phyloP scores from a whole-genome alignment of 2,329 filamentous ascomycete species.

The Fusarium pilosicola region DNA sequence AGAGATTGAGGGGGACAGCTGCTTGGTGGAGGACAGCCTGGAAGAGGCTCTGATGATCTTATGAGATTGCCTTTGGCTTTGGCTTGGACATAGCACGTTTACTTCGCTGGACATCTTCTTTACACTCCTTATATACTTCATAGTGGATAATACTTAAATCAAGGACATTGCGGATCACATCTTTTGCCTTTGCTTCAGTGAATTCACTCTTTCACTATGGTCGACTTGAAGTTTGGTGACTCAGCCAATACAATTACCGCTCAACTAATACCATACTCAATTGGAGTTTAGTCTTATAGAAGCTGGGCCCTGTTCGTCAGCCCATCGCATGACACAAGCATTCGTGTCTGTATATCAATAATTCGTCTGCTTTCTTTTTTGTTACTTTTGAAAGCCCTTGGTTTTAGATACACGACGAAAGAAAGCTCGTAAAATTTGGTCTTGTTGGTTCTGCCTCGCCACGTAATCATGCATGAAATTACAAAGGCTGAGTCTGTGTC shows the following conservation, averaged over 20 bases:
- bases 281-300: fast-evolving
- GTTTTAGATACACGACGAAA: fast-evolving
- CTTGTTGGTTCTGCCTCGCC: neutral
- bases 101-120: conserved; percentile 18
- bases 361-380: fast-evolving
- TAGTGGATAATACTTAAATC: conserved; percentile 34
- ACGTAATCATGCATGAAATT: neutral
- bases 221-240: fast-evolving
- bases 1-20: neutral
- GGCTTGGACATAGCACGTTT: conserved; percentile 6
- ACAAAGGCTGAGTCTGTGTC: neutral
- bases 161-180: conserved; percentile 13
- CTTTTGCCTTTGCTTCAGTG: neutral
- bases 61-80: neutral
- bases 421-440: fast-evolving
- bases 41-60: neutral
- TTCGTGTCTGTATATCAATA: fast-evolving
- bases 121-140: conserved; percentile 35
- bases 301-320: fast-evolving
- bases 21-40: neutral
- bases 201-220: neutral
- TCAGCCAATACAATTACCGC: fast-evolving
- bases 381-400: fast-evolving
- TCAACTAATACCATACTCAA: fast-evolving
- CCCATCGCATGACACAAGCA: fast-evolving